A percentile compares a stretch with the other conserved stretches of the same genome.
Conservation (phyloP, 345 rosid genomes). For the Laguncularia racemosa region DNA sequence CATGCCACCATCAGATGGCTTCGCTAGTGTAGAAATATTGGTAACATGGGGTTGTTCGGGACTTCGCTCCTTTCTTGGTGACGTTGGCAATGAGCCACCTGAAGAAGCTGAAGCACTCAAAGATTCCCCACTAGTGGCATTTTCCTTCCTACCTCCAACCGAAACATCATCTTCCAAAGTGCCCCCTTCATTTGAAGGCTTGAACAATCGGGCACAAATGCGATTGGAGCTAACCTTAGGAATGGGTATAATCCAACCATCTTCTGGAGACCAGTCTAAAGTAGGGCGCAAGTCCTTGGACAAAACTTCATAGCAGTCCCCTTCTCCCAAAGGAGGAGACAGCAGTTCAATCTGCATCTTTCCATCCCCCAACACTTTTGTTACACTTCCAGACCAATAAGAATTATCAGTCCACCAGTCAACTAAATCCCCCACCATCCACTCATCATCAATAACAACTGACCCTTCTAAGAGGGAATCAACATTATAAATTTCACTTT, state of each 20-base stretch:
- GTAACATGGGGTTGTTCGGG: constrained; percentile 2
- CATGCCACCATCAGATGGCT: not conserved
- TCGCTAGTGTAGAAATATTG: not conserved
- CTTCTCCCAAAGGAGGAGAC: constrained; percentile 56
- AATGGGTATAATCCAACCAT: constrained; percentile 44
- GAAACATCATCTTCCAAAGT: constrained; percentile 4
- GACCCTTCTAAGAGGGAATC: constrained; percentile 24
- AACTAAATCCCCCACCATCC: constrained; percentile 62
- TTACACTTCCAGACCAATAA: constrained; percentile 54
- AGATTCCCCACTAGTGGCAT: not conserved
- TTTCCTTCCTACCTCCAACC: too few relatives aligned
- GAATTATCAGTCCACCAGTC: constrained; percentile 58
- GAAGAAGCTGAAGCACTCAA: constrained; percentile 9
- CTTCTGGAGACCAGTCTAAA: constrained; percentile 43
- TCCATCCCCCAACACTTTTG: constrained; percentile 21
- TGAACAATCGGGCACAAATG: constrained; percentile 32
- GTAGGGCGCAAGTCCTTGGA: constrained; percentile 51
- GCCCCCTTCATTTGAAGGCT: constrained; percentile 24
- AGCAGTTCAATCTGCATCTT: constrained; percentile 42
- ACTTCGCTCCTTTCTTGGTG: constrained; percentile 1
- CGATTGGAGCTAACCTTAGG: not conserved
- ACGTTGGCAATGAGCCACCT: constrained; percentile 4
- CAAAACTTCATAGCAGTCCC: constrained; percentile 29
- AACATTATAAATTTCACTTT: constrained; percentile 24
- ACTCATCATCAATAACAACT: constrained; percentile 32